These are phyloP conservation scores for Fusarium equiseti DNA, from an alignment of 2,329 filamentous ascomycete genomes.

Conservation along the genomic window DNA sequence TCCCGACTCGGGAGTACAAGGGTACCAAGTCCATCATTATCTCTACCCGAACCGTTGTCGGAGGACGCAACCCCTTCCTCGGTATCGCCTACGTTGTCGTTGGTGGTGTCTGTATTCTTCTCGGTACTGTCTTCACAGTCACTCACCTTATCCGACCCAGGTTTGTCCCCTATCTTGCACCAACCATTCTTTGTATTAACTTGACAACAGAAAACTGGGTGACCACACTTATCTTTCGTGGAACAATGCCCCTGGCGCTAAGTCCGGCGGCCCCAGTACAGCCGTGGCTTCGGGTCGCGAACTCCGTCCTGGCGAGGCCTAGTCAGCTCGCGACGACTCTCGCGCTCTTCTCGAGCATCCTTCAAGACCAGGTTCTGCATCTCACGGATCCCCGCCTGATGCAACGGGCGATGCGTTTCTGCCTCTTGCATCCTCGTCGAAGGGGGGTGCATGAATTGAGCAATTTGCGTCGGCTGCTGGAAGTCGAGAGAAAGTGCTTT, in stretches of 20 bases:
- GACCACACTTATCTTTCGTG: constrained; percentile 98
- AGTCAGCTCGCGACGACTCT: constrained; percentile 51
- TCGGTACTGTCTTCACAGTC: constrained; percentile 88
- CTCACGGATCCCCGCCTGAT: constrained; percentile 16
- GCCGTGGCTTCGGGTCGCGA: constrained; percentile 69
- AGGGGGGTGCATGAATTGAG: constrained; percentile 4
- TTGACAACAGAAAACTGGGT: constrained; percentile 82
- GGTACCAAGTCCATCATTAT: constrained; percentile 92
- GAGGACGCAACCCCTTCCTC: constrained; percentile 93
- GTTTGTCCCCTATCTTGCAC: constrained; percentile 61
- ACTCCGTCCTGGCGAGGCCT: constrained; percentile 59
- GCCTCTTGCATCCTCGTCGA: constrained; percentile 2
- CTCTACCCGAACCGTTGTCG: constrained; percentile 91
- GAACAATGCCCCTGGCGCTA: constrained; percentile 74
- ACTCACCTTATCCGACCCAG: constrained; percentile 92
- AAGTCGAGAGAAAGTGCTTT: constrained; percentile 19
- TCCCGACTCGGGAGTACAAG: constrained; percentile 80
- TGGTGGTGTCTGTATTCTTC: constrained; percentile 89
- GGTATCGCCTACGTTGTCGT: constrained; percentile 97
- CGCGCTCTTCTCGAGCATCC: constrained; percentile 36
- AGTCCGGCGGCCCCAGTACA: constrained; percentile 56
- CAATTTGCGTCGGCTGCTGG: background rate
- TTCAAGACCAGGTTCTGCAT: constrained; percentile 25
- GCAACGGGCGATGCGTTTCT: constrained; percentile 1
- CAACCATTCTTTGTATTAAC: constrained; percentile 2